These are phyloP conservation scores for Nemania sp. DNA, from an alignment of 2,329 filamentous ascomycete genomes.

Conservation along the genomic window DNA sequence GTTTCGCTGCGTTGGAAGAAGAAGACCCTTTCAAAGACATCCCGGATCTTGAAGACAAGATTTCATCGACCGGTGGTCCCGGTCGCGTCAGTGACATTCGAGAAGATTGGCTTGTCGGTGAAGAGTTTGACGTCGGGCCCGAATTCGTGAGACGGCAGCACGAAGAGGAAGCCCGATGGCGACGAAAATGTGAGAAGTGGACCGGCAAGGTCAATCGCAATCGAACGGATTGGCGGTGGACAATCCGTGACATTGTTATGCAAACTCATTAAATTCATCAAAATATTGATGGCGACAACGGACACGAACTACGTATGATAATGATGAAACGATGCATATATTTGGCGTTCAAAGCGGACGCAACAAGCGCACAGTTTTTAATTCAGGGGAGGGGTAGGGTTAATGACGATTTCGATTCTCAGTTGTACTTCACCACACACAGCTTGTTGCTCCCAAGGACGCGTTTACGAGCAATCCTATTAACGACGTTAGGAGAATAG, in stretches of 20 bases:
- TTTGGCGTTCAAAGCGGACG: constrained; percentile 19
- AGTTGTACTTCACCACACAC: constrained; percentile 26
- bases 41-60: constrained; percentile 85
- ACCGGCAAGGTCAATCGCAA: constrained; percentile 69
- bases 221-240: constrained; percentile 80
- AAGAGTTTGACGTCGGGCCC: constrained; percentile 97
- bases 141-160: constrained; percentile 90
- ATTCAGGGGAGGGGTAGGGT: constrained; percentile 23
- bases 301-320: constrained; percentile 33
- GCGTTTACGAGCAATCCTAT: constrained; percentile 22
- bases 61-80: constrained; percentile 60
- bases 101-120: constrained; percentile 87
- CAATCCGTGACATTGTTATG: constrained; percentile 71
- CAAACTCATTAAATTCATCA: constrained; percentile 30
- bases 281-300: constrained; percentile 11
- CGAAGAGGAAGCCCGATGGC: constrained; percentile 93
- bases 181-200: constrained; percentile 89
- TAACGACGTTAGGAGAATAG: constrained; percentile 18
- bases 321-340: constrained; percentile 36
- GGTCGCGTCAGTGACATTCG: constrained; percentile 71
- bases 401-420: constrained; percentile 27
- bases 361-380: constrained; percentile 33
- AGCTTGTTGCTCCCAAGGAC: constrained; percentile 26
- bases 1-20: constrained; percentile 79
- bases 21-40: constrained; percentile 95